phyloP scores from a whole-genome alignment of 163 green algal species.

The Scenedesmus sp. region DNA sequence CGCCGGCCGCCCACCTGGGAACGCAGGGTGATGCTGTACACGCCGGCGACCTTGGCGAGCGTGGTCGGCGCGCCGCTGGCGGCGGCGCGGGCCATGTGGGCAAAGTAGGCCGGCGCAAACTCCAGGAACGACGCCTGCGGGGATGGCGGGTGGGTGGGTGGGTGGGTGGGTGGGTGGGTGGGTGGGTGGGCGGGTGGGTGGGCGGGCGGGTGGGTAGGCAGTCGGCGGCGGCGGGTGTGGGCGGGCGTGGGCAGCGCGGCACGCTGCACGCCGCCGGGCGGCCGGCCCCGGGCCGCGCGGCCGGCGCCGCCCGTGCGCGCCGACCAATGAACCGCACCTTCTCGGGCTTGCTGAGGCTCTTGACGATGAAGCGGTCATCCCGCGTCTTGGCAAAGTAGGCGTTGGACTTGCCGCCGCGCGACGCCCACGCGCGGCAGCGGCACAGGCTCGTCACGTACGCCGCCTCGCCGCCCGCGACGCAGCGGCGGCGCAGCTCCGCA shows the following conservation, averaged over 20 bases:
- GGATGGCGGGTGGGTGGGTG: no score
- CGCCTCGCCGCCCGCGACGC: conserved; percentile 74
- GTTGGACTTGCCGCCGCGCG: conserved; percentile 89
- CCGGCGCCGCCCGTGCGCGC: no score
- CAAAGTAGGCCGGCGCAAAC: conserved; percentile 91
- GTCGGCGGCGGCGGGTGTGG: no score
- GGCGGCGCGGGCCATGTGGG: conserved; percentile 60
- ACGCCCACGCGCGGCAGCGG: conserved; percentile 80
- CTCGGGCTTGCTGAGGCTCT: conserved; percentile 79
- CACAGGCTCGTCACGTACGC: conserved; percentile 79
- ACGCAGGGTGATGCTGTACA: conserved; percentile 78
- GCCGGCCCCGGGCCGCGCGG: no score
- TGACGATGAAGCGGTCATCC: conserved; percentile 97
- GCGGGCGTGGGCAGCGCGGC: no score
- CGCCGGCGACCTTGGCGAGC: conserved; percentile 93
- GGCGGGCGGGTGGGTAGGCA: no score
- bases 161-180: no score
- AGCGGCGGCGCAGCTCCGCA: conserved; percentile 79
- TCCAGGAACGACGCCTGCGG: conserved; percentile 83
- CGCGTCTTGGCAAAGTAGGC: conserved; percentile 96
- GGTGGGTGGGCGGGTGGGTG: no score
- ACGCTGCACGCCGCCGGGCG: no score
- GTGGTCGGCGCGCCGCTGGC: conserved; percentile 62
- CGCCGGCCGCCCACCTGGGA: conserved; percentile 33
- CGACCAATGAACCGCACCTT: no score